Base-by-base conservation (phyloP, 2,329 filamentous ascomycete genomes). In the Venturia effusa region DNA sequence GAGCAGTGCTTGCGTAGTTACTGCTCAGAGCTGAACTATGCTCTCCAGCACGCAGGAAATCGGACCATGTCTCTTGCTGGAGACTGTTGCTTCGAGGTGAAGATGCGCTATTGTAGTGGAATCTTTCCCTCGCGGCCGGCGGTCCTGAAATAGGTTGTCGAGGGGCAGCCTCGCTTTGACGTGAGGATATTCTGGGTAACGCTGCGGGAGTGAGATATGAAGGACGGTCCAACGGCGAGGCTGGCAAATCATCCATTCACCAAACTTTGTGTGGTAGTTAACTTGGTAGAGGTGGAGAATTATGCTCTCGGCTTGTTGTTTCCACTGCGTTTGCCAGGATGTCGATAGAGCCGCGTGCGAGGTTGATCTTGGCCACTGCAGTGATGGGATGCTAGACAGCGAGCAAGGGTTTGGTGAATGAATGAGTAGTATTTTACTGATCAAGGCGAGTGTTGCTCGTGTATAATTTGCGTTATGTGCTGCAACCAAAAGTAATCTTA, bases 31-130 rank as follows among this genome's bases (percentile, higher is more conserved):
- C 22, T 40, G 17, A 17, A n/a, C 27, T 40, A 60, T 40, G 59
- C 34, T 27, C 59, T 60, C 59, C 34, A 13, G 40, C 41, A 32
- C 41, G 61, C 22, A 62, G 41, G 22, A 62, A 62, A 54, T 54
- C 22, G 43, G 22, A 19, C 61, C 61, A 62, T 48, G 41, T 62
- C 61, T 62, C 61, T 54, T 32, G 40, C 34, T 60, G 59, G 17
- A 11, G 59, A 27, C 22, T 40, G 15, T 60, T 11, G 32, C 59
- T 41, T 34, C 17, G 51, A 57, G 51, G 30, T 19, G 27, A 1
- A 15, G 19, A 34, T 24, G 51, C 34, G 51, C 30, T 57, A 57
- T 57, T 30, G 51, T n/a, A n/a, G 51, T 57, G 51, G n/a, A 57
- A 30, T 4, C 51, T 34, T 57, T 15, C 45, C 22, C 45, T 51